Conservation (phyloP, 768 basidiomycete species). For the Boletus sp. region DNA sequence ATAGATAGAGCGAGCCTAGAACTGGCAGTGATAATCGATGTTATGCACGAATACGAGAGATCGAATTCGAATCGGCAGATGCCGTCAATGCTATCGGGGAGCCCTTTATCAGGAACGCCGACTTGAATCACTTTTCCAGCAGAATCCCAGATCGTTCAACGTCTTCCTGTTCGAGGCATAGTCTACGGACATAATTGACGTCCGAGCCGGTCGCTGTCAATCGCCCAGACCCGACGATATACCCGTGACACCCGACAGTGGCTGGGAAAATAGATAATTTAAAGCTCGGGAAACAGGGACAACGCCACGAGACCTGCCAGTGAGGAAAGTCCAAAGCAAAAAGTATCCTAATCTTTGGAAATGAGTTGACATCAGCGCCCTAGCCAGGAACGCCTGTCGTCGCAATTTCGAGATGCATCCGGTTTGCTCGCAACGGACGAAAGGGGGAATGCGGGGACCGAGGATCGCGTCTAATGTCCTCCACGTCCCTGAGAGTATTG, state of each 20-base stretch:
- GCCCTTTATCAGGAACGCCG: not conserved
- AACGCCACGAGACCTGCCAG: not conserved
- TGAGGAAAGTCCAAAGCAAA: not conserved
- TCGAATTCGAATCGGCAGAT: no score
- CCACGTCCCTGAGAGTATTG: not conserved
- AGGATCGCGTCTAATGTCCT: not conserved
- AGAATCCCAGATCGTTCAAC: no score
- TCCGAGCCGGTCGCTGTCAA: not conserved
- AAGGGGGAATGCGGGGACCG: not conserved
- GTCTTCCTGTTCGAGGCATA: no score
- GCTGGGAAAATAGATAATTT: not conserved
- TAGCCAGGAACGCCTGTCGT: not conserved
- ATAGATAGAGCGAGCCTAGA: not conserved
- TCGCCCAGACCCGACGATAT: not conserved
- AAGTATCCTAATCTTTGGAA: no score
- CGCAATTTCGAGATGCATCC: no score
- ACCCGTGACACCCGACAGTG: not conserved
- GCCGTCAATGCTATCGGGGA: not conserved
- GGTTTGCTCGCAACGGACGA: no score
- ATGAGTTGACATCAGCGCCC: not conserved
- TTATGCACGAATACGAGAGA: no score
- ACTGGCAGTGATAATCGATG: no score
- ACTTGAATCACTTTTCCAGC: not conserved
- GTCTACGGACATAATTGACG: not conserved
- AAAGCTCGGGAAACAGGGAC: not conserved